Evolutionary conservation across 2,329 filamentous ascomycete species (phyloP), one percentile per base, ranked within the genome.

Genomic region (Mycosphaerelloides madeirae): DNA sequence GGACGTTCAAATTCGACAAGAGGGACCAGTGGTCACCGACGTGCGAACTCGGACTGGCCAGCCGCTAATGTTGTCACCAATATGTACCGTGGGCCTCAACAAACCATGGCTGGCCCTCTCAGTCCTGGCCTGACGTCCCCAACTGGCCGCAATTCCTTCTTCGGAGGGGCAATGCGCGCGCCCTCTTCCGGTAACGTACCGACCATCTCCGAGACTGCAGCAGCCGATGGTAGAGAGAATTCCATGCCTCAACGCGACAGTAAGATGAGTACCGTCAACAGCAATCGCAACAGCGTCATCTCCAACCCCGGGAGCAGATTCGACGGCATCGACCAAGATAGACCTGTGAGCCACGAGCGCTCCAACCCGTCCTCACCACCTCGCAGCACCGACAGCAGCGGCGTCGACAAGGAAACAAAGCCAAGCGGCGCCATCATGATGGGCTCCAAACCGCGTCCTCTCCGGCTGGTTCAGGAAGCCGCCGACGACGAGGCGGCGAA

Each of bases 391-490:
- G 64, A 68, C 9, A 66, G 59, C 44, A 58, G 53, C 20, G 65
- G 65, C 25, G 53, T 53, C 13, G 57, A 58, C 20, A 49, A 50
- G 20, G 52, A 51, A 7, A 25, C 22, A 9, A 48, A 37, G n/a
- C 50, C 55, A 20, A 56, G 58, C 3, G 66, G 66, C 12, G 62
- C 64, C n/a, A 62, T 71, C 14, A 74, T 76, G 69, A 69, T 70
- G 18, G 73, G 73, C 31, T 72, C 83, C 60, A 93, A 93, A 67
- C 82, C 94, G 46, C 79, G 90, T 29, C 91, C 91, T 6, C 72
- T 98, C 53, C 78, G 91, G 13, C 75, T 98, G 22, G 89, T 97
- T 36, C 86, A 93, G 67, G 87, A 95, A 69, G 84, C 57, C 13
- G 55, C 56, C 15, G 65, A 65, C 11, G 60, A 64, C 45, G 68